Conservation (phyloP, 2,329 filamentous ascomycete species). For the Leptographium wingfieldii region DNA sequence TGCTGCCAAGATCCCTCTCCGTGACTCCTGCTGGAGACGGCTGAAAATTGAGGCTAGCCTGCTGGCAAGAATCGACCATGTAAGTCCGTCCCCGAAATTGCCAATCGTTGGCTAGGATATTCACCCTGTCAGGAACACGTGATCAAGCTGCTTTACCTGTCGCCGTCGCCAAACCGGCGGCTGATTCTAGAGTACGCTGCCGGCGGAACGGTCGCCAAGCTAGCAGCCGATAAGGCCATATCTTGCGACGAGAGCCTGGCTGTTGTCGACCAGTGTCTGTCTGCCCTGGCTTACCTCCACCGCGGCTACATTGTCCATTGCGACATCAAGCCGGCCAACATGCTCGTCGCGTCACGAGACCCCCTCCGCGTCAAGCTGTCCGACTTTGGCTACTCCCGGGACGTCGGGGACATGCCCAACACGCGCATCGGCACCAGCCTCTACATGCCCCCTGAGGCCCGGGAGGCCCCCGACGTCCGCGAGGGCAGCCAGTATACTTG, state of each 20-base stretch:
- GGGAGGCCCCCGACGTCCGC: background rate
- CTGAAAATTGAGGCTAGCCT: background rate
- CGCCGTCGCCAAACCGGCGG: background rate
- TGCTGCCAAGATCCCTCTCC: background rate
- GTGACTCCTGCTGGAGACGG: background rate
- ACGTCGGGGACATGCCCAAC: background rate
- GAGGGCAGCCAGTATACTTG: background rate
- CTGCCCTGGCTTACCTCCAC: background rate
- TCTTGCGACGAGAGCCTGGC: conserved; percentile 3
- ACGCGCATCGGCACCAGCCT: background rate
- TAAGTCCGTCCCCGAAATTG: background rate
- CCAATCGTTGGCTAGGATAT: too few species aligned
- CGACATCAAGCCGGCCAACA: conserved; percentile 22
- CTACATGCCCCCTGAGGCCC: background rate
- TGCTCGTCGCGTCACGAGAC: conserved; percentile 26
- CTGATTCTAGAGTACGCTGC: conserved; percentile 1
- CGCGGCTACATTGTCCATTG: conserved; percentile 45
- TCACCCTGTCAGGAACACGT: background rate
- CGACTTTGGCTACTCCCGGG: background rate
- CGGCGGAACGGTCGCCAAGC: background rate
- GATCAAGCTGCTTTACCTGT: background rate
- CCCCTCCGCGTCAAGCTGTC: background rate
- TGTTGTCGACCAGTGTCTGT: background rate
- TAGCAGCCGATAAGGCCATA: background rate
- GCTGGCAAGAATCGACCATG: background rate